Evolutionary conservation across 768 basidiomycete species (phyloP), one percentile per base, ranked within the genome.

Genomic region (Epithele typhae): DNA sequence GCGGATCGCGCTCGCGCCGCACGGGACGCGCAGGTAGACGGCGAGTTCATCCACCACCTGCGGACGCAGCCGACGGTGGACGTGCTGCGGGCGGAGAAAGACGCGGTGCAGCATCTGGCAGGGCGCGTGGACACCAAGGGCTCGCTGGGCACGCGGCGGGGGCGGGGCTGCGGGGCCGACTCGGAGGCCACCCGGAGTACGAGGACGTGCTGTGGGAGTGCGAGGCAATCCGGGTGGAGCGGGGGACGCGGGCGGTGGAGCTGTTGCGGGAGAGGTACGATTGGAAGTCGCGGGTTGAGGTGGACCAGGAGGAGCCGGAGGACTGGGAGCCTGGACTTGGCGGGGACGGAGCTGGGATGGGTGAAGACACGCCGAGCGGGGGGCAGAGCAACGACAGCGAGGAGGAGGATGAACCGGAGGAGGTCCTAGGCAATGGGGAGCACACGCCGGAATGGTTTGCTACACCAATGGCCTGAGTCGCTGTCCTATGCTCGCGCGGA

Each of bases 251-350:
- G 35, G 89, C 90, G 0, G 88, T 92, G 9, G 73, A 72, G 32
- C 82, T 92, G 77, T 68, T 92, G 7, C 68, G 76, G 48, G 89
- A 92, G 46, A 84, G 79, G 63, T 91, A 83, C 60, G 87, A 91
- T 37, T 89, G 87, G 84, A 82, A 82, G 61, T 78, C 81, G 54
- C 73, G 89, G n/a, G 84, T 91, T 19, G 81, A 79, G 50, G 87
- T 89, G 11, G 82, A 84, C 57, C 78, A 80, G 12, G 87, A 86
- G 52, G 87, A 89, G 62, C 85, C 84, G 3, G 85, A 88, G 54
- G 80, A 78, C 17, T 85, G 82, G 82, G 82, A 83, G 54, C 81
- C 82, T 69, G 27, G 27, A 7, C 8, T 30, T 7, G 8, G 8
- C 14, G 52, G 44, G 6, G 57, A 45, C 22, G 38, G 37, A 12